Conservation (phyloP, 163 green algal species). For the Volvox carteri region DNA sequence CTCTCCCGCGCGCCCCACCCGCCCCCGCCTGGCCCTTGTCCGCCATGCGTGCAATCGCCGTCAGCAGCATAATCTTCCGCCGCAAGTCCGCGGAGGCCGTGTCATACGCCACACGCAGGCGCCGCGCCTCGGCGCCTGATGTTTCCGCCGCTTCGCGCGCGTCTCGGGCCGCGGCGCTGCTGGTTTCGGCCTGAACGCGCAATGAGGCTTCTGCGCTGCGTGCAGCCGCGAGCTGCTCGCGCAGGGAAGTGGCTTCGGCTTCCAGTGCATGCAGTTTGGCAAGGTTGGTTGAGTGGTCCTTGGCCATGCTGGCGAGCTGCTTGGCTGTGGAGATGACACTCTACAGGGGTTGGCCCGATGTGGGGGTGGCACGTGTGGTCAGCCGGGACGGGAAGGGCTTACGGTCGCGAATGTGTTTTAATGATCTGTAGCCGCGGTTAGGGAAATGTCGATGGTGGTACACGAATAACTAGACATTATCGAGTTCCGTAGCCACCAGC, state of each 20-base stretch:
- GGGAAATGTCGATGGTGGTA: too few relatives aligned
- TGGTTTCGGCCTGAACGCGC: background rate
- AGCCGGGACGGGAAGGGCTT: too few relatives aligned
- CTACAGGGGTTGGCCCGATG: too few relatives aligned
- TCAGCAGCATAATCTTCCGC: slow-evolving; percentile 47
- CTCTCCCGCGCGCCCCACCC: background rate
- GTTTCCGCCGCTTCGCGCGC: background rate
- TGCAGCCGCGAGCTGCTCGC: slow-evolving; percentile 3
- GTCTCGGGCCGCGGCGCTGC: background rate
- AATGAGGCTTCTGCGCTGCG: background rate
- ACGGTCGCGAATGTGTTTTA: too few relatives aligned
- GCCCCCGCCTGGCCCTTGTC: slow-evolving; percentile 18
- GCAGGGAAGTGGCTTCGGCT: background rate
- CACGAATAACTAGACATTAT: too few relatives aligned
- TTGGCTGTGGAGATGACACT: slow-evolving; percentile 42
- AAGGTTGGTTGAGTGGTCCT: slow-evolving; percentile 26
- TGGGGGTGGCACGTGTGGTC: too few relatives aligned
- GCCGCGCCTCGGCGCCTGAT: background rate
- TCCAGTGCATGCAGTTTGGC: slow-evolving; percentile 31
- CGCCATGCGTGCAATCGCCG: slow-evolving; percentile 41
- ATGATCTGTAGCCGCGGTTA: too few relatives aligned
- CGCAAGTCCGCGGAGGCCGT: background rate
- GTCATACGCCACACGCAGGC: slow-evolving; percentile 2
- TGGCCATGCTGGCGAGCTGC: slow-evolving; percentile 44
- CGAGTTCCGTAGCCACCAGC: too few relatives aligned